Evolutionary conservation across 2,329 filamentous ascomycete genomes (phyloP), one percentile per base, ranked within the genome.

Genomic region (Ampelomyces quisqualis): DNA sequence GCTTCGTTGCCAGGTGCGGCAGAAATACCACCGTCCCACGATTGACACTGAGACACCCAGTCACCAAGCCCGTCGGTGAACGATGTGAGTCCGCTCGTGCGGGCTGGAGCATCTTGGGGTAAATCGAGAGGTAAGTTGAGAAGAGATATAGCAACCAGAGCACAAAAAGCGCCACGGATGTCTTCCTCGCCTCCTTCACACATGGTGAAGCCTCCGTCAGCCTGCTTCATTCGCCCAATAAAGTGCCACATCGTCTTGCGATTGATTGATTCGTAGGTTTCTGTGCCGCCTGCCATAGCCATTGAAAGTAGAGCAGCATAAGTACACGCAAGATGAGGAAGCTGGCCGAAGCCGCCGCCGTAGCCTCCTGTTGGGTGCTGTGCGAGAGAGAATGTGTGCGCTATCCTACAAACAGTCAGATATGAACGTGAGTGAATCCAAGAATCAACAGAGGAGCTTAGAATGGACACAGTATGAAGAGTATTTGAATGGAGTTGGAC

Each of bases 1-100:
- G 91, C 93, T 76, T 98, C 93, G 50, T 86, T 84, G 45, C 85
- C 85, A 37, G 90, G 93, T 50, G 85, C 84, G 40, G 82, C 86
- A 51, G 88, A 90, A 55, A 98, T 90, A 34, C 93, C 93, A 51
- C 93, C 93, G 73, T 98, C 93, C 69, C 86, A 96, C 8, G 88
- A 94, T 77, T 97, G 91, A 85, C 91, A 96, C 70, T 79, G 76
- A 29, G 82, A 80, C 33, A 97, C 77, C 77, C 90, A 96, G 58
- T 89, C 82, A 18, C 82, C 84, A 19, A 97, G 79, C 20, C 82
- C 80, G 45, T 84, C 83, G 40, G 85, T 79, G 51, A 96, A 84
- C 35, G 75, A 78, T 33, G 78, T 76, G 48, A 82, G 70, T 35
- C 85, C 86, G 45, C 77, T 73, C 47, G 76, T 73, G 58, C 81